A percentile compares a stretch with the other conserved stretches of the same genome.
phyloP scores from a whole-genome alignment of 2,329 filamentous ascomycete genomes.

The Oidium heveae region DNA sequence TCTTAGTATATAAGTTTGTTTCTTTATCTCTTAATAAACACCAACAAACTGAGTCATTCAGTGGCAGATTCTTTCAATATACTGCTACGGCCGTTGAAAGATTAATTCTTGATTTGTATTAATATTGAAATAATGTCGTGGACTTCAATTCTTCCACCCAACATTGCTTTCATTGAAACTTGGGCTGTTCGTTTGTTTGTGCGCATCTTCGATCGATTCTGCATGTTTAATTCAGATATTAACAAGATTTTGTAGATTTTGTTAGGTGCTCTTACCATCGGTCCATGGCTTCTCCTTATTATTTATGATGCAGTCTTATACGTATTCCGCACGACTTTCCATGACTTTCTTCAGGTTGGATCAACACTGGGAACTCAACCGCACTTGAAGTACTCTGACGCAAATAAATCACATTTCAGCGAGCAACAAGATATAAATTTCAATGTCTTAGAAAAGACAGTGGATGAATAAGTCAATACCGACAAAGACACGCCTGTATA shows the following conservation, averaged over 20 bases:
- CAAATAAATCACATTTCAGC: not conserved
- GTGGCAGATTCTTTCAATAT: too few species aligned
- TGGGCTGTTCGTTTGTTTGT: conserved; percentile 39
- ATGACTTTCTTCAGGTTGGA: conserved; percentile 33
- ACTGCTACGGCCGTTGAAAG: too few species aligned
- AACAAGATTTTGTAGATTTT: conserved; percentile 23
- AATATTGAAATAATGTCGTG: too few species aligned
- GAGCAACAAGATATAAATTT: not conserved
- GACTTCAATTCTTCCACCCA: conserved; percentile 34
- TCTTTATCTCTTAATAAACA: too few species aligned
- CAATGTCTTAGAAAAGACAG: conserved; percentile 25
- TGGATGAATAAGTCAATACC: conserved; percentile 6
- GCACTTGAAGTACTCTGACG: not conserved
- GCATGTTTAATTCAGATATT: not conserved
- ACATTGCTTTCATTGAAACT: conserved; percentile 29
- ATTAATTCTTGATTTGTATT: too few species aligned
- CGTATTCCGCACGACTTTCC: conserved; percentile 27
- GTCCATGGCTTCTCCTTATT: conserved; percentile 35
- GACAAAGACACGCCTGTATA: not conserved
- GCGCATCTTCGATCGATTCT: conserved; percentile 12
- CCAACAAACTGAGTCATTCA: too few species aligned
- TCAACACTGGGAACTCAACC: conserved; percentile 31
- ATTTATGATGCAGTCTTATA: conserved; percentile 39
- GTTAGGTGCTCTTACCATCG: conserved; percentile 32
- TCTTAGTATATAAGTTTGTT: too few species aligned